Conservation (phyloP, 495 filamentous ascomycete species). For the Penicillium herquei region DNA sequence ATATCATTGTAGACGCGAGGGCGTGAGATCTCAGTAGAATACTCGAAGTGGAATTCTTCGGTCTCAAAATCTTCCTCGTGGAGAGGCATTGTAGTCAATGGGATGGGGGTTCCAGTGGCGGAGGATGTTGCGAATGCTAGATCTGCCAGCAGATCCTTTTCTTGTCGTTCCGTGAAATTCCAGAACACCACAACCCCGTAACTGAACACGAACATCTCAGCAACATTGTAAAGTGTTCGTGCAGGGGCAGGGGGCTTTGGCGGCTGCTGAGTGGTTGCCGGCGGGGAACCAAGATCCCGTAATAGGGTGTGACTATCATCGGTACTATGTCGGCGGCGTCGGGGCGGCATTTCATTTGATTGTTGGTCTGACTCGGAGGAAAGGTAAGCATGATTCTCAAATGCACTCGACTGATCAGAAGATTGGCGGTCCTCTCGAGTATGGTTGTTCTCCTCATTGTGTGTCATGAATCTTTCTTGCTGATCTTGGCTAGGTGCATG, state of each 20-base stretch:
- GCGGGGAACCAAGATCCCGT: conserved; percentile 18
- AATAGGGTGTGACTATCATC: conserved; percentile 22
- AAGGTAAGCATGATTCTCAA: conserved; percentile 2
- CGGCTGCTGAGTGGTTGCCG: conserved; percentile 12
- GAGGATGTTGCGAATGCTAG: conserved; percentile 79
- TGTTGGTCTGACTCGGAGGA: conserved; percentile 3
- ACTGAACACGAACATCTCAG: conserved; percentile 96
- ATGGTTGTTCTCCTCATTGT: conserved; percentile 23
- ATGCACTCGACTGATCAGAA: background rate
- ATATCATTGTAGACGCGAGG: conserved; percentile 98
- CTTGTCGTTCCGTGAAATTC: conserved; percentile 94
- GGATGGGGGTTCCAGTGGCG: conserved; percentile 48
- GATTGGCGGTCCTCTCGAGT: conserved; percentile 20
- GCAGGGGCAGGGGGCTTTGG: conserved; percentile 32
- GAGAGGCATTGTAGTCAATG: conserved; percentile 67
- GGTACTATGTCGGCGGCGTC: conserved; percentile 27
- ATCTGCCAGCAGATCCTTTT: conserved; percentile 95
- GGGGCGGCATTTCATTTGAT: conserved; percentile 13
- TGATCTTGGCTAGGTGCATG: conserved; percentile 13
- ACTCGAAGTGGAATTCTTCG: conserved; percentile 98
- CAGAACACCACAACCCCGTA: conserved; percentile 99
- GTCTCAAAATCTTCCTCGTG: conserved; percentile 91
- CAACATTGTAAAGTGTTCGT: conserved; percentile 69
- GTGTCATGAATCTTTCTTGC: conserved; percentile 15
- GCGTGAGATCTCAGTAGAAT: conserved; percentile 76